Percentiles rank a stretch among this genome's conserved stretches.
Conservation (phyloP, 2,329 filamentous ascomycete species). For the Xylariaceae sp. region DNA sequence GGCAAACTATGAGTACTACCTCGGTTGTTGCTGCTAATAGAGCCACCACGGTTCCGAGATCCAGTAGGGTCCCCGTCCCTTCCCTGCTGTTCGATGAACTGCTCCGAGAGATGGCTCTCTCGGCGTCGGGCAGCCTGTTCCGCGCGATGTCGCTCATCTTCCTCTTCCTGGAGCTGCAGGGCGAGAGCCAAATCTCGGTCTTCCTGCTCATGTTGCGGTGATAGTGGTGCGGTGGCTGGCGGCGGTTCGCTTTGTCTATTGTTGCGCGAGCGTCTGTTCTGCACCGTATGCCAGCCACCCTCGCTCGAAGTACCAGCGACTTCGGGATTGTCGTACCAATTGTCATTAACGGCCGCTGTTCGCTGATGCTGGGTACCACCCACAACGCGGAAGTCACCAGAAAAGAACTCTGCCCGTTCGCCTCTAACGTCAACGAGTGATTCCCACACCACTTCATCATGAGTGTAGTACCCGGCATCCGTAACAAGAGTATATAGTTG, state of each 20-base stretch:
- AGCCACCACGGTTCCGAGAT: conserved; percentile 31
- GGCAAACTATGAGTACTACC: conserved; percentile 33
- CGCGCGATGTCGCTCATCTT: conserved; percentile 76
- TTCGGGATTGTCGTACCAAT: conserved; percentile 31
- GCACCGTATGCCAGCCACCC: conserved; percentile 64
- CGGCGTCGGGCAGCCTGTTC: conserved; percentile 67
- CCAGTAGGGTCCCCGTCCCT: conserved; percentile 42
- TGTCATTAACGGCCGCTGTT: conserved; percentile 18
- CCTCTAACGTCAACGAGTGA: conserved; percentile 88
- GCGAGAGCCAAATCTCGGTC: conserved; percentile 89
- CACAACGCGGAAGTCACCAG: conserved; percentile 89
- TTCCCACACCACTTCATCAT: conserved; percentile 96
- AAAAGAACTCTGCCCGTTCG: conserved; percentile 80
- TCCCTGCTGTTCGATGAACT: conserved; percentile 72
- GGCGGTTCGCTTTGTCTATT: conserved; percentile 30
- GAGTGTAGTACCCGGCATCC: conserved; percentile 85
- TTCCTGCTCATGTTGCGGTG: conserved; percentile 68
- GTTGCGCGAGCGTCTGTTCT: conserved; percentile 43
- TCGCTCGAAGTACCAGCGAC: conserved; percentile 38
- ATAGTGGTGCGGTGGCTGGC: conserved; percentile 41
- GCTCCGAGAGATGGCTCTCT: conserved; percentile 73
- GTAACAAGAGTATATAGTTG: conserved; percentile 86
- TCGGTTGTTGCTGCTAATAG: conserved; percentile 24
- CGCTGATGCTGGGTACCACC: conserved; percentile 57
- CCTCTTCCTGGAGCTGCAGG: conserved; percentile 92